Conservation (phyloP, 1,139 yeast genomes). For the Cylindricascospora bacillispora region DNA sequence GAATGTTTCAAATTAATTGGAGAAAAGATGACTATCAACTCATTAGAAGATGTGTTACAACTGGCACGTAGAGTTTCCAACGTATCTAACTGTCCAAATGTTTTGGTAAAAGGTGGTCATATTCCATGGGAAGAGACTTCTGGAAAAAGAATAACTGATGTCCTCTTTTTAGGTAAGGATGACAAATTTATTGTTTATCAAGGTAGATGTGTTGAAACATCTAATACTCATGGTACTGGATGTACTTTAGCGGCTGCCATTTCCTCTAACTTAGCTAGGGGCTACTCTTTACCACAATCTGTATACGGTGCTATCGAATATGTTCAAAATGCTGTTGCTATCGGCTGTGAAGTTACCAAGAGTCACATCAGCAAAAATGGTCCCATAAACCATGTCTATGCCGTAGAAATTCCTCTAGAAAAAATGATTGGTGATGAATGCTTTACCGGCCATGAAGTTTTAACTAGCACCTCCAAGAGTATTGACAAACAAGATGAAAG, state of each 20-base stretch:
- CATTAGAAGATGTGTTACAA: constrained; percentile 29
- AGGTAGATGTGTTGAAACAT: constrained; percentile 37
- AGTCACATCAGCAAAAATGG: constrained; percentile 42
- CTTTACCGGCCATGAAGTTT: constrained; percentile 16
- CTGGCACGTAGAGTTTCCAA: constrained; percentile 36
- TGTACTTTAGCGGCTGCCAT: constrained; percentile 79
- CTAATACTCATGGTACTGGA: constrained; percentile 80
- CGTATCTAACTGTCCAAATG: constrained; percentile 35
- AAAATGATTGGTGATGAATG: constrained; percentile 22
- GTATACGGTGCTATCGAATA: constrained; percentile 48
- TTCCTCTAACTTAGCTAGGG: constrained; percentile 59
- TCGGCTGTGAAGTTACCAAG: constrained; percentile 32
- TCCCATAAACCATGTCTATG: constrained; percentile 52
- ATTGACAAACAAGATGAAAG: constrained; percentile 8
- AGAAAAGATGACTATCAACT: constrained; percentile 11
- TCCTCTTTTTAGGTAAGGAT: constrained; percentile 39
- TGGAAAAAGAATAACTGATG: constrained; percentile 37
- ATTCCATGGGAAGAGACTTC: constrained; percentile 35
- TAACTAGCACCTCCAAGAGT: constrained; percentile 16
- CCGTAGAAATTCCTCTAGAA: constrained; percentile 27
- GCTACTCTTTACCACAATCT: constrained; percentile 34
- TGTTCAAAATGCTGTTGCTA: constrained; percentile 51
- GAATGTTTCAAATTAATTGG: constrained; percentile 39
- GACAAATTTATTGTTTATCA: constrained; percentile 34
- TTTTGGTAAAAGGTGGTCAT: constrained; percentile 79